A percentile compares a stretch with the other conserved stretches of the same genome.
Conservation (phyloP, 192 early-diverging fungal species). For the Endogone sp. region DNA sequence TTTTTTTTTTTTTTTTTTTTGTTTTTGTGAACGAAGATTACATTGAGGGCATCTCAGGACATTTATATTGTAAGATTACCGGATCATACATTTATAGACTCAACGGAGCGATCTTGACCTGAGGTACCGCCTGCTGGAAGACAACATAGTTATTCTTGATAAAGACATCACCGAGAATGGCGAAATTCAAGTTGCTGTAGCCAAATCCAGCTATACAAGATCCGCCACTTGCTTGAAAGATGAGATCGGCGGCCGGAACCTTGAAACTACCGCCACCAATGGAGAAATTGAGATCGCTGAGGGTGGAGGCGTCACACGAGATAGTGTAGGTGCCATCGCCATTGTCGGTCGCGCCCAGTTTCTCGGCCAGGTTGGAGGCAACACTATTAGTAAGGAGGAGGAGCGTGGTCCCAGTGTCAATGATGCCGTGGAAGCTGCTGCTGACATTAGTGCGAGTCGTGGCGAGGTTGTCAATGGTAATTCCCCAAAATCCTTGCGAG, state of each 20-base stretch:
- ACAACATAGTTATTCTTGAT: slow-evolving; percentile 54
- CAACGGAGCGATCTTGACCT: slow-evolving; percentile 41
- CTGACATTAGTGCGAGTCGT: neutral
- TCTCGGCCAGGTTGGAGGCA: slow-evolving; percentile 40
- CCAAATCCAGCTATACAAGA: slow-evolving; percentile 25
- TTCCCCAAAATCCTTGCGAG: slow-evolving; percentile 1
- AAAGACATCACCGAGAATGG: slow-evolving; percentile 57
- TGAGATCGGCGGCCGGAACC: neutral
- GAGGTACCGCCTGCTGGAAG: slow-evolving; percentile 43
- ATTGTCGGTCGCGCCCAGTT: slow-evolving; percentile 31
- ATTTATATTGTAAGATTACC: neutral
- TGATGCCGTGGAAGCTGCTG: slow-evolving; percentile 26
- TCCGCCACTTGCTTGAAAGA: neutral
- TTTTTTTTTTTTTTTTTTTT: no score
- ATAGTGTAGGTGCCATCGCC: slow-evolving; percentile 24
- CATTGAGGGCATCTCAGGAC: no score
- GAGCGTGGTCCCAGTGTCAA: slow-evolving; percentile 66
- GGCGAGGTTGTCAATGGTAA: slow-evolving; percentile 24
- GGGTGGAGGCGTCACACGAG: slow-evolving; percentile 1
- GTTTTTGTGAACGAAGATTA: no score
- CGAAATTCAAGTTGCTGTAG: slow-evolving; percentile 4
- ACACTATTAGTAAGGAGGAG: slow-evolving; percentile 54
- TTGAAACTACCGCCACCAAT: slow-evolving; percentile 13
- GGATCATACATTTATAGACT: neutral
- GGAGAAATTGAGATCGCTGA: slow-evolving; percentile 6